phyloP scores from a whole-genome alignment of 2,329 filamentous ascomycete species.

The Herpotrichia juniperi region DNA sequence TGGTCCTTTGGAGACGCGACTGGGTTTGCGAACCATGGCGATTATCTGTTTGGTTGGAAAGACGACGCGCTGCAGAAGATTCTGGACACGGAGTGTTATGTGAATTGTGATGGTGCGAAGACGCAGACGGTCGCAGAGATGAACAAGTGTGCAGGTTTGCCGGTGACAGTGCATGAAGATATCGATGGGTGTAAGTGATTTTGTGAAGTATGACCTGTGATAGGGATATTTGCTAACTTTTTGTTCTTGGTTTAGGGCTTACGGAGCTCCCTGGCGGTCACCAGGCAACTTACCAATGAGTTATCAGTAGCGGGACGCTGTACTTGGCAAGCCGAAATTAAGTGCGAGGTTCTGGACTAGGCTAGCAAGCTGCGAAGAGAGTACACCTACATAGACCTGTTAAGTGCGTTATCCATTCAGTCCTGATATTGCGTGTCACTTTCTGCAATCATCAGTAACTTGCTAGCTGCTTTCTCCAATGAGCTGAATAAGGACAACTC shows the following conservation, averaged over 20 bases:
- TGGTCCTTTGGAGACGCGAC: constrained; percentile 24
- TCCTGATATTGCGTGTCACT: too few relatives aligned
- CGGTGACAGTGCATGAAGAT: constrained; percentile 21
- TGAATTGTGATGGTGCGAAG: constrained; percentile 22
- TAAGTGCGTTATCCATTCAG: too few relatives aligned
- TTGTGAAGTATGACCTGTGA: neutral
- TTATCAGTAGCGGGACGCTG: too few relatives aligned
- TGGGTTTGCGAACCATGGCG: constrained; percentile 24
- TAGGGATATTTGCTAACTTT: neutral
- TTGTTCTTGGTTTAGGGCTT: constrained; percentile 4
- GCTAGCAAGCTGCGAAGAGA: too few relatives aligned
- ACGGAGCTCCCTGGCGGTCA: constrained; percentile 11
- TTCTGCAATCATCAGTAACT: too few relatives aligned
- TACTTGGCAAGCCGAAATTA: too few relatives aligned
- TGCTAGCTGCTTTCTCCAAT: too few relatives aligned
- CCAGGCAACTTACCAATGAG: too few relatives aligned
- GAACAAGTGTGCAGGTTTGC: constrained; percentile 29
- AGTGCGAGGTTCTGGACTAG: too few relatives aligned
- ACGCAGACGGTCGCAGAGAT: constrained; percentile 22
- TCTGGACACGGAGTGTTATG: constrained; percentile 23
- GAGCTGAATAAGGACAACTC: too few relatives aligned
- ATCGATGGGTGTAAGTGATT: constrained; percentile 41
- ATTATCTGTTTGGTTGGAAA: constrained; percentile 29
- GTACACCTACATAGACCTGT: too few relatives aligned
- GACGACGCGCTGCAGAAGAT: constrained; percentile 23